phyloP scores from a whole-genome alignment of 1,284 basidiomycete genomes.

The Chalciporus piperatoides region DNA sequence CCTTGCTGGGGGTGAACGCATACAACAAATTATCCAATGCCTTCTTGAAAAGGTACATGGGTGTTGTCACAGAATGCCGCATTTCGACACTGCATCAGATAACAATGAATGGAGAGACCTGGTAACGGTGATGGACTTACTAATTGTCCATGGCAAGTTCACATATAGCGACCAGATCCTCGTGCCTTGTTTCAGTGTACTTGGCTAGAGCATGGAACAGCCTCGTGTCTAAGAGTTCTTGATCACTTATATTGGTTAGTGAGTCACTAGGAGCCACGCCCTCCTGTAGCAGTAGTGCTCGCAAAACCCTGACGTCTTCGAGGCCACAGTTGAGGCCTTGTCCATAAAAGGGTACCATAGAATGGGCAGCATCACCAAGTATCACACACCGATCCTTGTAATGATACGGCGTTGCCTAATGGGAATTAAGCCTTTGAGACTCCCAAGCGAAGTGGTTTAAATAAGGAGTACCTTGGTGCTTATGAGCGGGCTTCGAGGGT shows the following conservation, averaged over 20 bases:
- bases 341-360: constrained; percentile 98
- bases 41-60: constrained; percentile 78
- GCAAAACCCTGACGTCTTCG: constrained; percentile 92
- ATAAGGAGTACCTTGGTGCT: constrained; percentile 74
- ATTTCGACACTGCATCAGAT: constrained; percentile 74
- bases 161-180: constrained; percentile 87
- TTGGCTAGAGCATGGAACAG: constrained; percentile 66
- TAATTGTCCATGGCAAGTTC: constrained; percentile 95
- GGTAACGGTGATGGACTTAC: constrained; percentile 48
- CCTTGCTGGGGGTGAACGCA: constrained; percentile 49
- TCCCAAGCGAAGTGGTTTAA: constrained; percentile 14
- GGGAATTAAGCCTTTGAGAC: constrained; percentile 25
- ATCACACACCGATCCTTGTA: constrained; percentile 86
- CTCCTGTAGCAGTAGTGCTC: constrained; percentile 69
- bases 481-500: constrained; percentile 87
- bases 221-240: constrained; percentile 45
- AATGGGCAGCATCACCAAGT: constrained; percentile 93
- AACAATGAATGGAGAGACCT: constrained; percentile 23
- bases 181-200: constrained; percentile 81
- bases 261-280: constrained; percentile 47
- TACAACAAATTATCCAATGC: constrained; percentile 77
- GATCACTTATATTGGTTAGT: constrained; percentile 33
- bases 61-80: constrained; percentile 87
- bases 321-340: constrained; percentile 98
- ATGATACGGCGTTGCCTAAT: constrained; percentile 82